Base-by-base conservation (phyloP, 202 grass and related monocot genomes). In the Sporobolus alterniflorus region DNA sequence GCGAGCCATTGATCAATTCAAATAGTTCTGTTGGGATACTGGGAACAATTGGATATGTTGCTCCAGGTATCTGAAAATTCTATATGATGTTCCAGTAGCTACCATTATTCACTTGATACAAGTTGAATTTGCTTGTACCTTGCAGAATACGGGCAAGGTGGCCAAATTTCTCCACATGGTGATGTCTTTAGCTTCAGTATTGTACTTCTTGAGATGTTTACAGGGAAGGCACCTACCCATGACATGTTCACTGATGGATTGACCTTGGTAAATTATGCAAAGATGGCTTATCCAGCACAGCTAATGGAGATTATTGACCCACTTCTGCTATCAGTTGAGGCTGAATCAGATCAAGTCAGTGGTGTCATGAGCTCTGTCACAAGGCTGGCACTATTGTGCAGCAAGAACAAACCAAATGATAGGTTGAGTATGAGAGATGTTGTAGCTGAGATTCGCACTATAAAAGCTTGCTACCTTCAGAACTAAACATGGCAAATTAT, bases 131-230 rank as follows among this genome's bases (percentile, higher is more conserved):
- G 18, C 74, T 67, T 69, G 40, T 76, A 21, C 64, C n/a, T 21
- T 54, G 32, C 17, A 94, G 92, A 94, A 75, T 94, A 86, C 16
- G 92, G 64, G 8, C 69, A 78, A 64, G 69, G 61, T 59, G 64
- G 81, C 25, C 75, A 72, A 29, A 63, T 84, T 31, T 89, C 85
- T 40, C 56, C 56, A 24, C 6, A 28, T 51, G 88, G 79, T 1
- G 88, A 94, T 83, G 85, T 84, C 1, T 91, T 89, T n/a, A 91
- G 88, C 60, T 94, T 85, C 28, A 75, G 92, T 43, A 80, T 91
- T 24, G 55, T 91, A 42, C 75, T 94, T 49, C 79, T 91, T 12
- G 92, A 94, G 75, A 81, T 94, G 65, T 84, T 91, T 43, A 91
- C 83, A 20, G 88, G 88, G 21, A 94, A 66, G 77, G 25, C 30